These are phyloP conservation scores for Tolypocladium pustulatum DNA, from an alignment of 2,329 filamentous ascomycete species.

Conservation along the genomic window DNA sequence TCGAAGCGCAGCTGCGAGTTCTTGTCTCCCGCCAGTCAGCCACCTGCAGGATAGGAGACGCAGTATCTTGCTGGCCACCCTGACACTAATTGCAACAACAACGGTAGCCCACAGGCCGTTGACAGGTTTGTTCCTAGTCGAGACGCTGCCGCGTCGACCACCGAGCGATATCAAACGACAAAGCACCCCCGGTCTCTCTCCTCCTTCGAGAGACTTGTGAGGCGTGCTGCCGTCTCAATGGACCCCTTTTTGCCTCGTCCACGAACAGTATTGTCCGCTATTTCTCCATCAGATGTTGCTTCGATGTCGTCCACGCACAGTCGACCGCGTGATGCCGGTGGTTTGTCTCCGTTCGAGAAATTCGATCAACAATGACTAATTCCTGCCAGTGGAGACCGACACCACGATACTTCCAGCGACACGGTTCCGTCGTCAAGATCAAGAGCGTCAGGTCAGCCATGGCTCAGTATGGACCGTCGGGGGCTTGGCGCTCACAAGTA, in stretches of 20 bases:
- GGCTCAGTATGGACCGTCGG: constrained; percentile 71
- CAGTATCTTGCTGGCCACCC: neutral
- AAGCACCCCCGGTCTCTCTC: constrained; percentile 32
- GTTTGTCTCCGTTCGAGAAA: neutral
- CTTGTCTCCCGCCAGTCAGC: neutral
- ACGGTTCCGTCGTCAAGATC: neutral
- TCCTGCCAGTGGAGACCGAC: neutral
- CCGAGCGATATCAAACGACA: constrained; percentile 35
- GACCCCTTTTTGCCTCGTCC: constrained; percentile 13
- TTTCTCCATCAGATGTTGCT: neutral
- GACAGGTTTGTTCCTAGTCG: constrained; percentile 43
- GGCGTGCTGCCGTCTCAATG: constrained; percentile 19
- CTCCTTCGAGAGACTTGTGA: constrained; percentile 30
- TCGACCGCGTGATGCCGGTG: neutral
- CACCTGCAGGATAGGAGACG: neutral
- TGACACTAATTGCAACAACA: neutral
- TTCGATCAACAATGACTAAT: neutral
- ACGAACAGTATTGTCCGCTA: constrained; percentile 6
- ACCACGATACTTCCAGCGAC: neutral
- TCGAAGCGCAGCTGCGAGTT: neutral
- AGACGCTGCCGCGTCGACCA: constrained; percentile 19
- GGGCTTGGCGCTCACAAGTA: constrained; percentile 47
- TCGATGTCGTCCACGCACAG: neutral
- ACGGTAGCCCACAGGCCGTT: constrained; percentile 12
- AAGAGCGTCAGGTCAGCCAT: constrained; percentile 44